Evolutionary conservation across 2,329 filamentous ascomycete genomes (phyloP).

Genomic region (Pseudogymnoascus destructans): DNA sequence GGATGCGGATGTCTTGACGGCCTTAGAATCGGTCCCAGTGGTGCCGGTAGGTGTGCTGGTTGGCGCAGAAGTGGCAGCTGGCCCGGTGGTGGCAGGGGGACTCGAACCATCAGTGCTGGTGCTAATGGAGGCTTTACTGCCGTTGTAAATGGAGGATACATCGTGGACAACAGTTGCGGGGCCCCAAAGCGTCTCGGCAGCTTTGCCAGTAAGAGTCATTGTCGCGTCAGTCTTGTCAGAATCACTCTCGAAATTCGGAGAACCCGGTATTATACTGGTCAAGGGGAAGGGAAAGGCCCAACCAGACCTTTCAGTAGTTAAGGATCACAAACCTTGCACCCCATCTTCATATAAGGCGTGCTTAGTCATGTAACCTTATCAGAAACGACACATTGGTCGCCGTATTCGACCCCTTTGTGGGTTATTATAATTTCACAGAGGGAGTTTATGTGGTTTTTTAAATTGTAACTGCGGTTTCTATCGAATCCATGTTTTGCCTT

Average conservation of each 20-base stretch:
- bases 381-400: background rate
- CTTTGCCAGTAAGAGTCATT: background rate
- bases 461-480: background rate
- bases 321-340: background rate
- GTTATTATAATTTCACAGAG: background rate
- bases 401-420: background rate
- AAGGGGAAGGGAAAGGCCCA: too few species aligned
- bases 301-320: background rate
- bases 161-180: background rate
- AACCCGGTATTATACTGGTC: background rate
- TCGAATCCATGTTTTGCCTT: background rate
- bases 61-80: background rate
- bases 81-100: background rate
- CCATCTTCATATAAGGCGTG: background rate
- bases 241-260: background rate
- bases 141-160: background rate
- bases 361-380: background rate
- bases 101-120: background rate
- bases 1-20: background rate
- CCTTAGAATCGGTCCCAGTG: background rate
- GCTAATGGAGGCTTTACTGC: background rate
- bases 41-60: conserved; percentile 3
- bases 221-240: background rate
- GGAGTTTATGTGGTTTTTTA: background rate
- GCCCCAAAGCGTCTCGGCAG: background rate